Evolutionary conservation across 2,329 filamentous ascomycete species (phyloP), one percentile per base, ranked within the genome.

Genomic region (Dichotomopilus funicola): DNA sequence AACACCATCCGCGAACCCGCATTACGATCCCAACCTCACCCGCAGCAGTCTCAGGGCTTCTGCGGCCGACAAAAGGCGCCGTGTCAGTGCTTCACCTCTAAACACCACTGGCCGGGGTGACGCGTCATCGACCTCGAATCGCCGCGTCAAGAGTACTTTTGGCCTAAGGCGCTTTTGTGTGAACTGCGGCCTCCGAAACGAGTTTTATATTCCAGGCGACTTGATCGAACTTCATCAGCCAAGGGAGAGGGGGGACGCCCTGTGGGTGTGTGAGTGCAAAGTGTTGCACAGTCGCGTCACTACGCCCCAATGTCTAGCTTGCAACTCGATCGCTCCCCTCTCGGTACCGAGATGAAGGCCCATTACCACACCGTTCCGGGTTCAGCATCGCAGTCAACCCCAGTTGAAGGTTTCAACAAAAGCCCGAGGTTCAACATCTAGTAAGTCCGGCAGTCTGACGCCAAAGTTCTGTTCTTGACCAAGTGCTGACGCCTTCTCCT

Each of bases 11-110:
- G 46, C 54, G 4, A 65, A 64, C 42, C 63, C 61, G 0, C 57
- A 64, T 49, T 64, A 65, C 56, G 61, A 63, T 48, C 62, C 63
- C 5, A 61, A 47, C 31, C 46, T 65, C 13, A 64, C 62, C 1
- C 31, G 59, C 12, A 61, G 43, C 43, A 62, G 56, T 31, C 53
- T 65, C 41, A 34, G 52, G 27, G 37, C 48, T n/a, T 49, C 46
- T 3, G 35, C 46, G 10, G 36, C 36, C 34, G 36, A 13, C 35
- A 19, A 12, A 13, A 35, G 45, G 33, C 34, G 45, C 9, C 13
- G 35, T 4, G 13, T 36, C 13, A 27, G 57, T 6, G 45, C 56
- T 34, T 19, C 35, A 3, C 38, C 54, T 12, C 12, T 13, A 31
- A 42, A 47, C 38, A 33, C 36, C 5, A 31, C 8, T n/a, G 35